Evolutionary conservation across 176 grass and related monocot genomes (phyloP).

Genomic region (Zea luxurians): DNA sequence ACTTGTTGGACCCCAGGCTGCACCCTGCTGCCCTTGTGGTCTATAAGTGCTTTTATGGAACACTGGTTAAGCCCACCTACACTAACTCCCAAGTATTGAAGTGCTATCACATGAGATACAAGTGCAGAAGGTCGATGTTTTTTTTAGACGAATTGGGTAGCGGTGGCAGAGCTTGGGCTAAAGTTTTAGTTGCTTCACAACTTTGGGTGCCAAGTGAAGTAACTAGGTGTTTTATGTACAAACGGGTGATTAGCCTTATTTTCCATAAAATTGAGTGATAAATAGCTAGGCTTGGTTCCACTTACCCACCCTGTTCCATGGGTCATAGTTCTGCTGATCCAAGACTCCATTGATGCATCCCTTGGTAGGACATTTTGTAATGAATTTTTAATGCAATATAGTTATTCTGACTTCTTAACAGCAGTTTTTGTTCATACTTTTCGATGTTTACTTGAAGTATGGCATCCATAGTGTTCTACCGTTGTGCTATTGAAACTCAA

Average conservation of each 20-base stretch:
- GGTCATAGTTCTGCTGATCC: not conserved
- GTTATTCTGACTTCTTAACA: not conserved
- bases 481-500: not conserved
- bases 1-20: not conserved
- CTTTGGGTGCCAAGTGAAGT: not conserved
- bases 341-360: not conserved
- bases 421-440: not conserved
- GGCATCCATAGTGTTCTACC: not conserved
- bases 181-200: not conserved
- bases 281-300: not conserved
- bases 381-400: not conserved
- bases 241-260: not conserved
- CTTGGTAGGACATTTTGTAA: not conserved
- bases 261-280: slow-evolving; percentile 8
- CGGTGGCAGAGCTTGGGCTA: not conserved
- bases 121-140: not conserved
- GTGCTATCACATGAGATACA: too few species aligned
- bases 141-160: not conserved
- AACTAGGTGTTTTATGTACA: not conserved
- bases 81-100: too few species aligned
- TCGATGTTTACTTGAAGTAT: not conserved
- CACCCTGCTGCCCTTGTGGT: not conserved
- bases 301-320: not conserved
- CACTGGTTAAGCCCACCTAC: not conserved
- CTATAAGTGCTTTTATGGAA: not conserved